A percentile compares a stretch with the other conserved stretches of the same genome.
phyloP scores from a whole-genome alignment of 805 yeast species.

The Pichia gijzeniarum region DNA sequence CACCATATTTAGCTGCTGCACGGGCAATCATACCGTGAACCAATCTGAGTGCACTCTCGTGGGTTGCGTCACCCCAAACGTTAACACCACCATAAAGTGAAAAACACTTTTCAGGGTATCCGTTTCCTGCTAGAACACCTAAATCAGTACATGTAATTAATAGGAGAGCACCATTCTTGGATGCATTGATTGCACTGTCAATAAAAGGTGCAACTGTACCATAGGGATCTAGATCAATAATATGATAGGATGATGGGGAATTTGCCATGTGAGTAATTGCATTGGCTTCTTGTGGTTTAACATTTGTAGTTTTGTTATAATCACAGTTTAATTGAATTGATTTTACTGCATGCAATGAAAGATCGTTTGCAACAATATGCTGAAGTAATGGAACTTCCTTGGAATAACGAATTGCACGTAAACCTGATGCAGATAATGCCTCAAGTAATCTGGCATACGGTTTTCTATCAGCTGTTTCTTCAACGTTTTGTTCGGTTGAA shows the following conservation, averaged over 20 bases:
- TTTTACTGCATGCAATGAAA: constrained; percentile 77
- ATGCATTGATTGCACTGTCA: constrained; percentile 81
- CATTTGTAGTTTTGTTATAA: constrained; percentile 56
- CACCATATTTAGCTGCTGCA: constrained; percentile 86
- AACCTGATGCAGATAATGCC: constrained; percentile 91
- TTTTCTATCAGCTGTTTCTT: constrained; percentile 8
- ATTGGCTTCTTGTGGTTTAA: constrained; percentile 72
- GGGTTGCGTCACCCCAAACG: constrained; percentile 78
- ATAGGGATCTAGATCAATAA: constrained; percentile 92
- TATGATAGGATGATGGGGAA: constrained; percentile 56
- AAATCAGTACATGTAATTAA: constrained; percentile 95
- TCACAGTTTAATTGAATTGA: constrained; percentile 67
- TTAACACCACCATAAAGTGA: constrained; percentile 92
- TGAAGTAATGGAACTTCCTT: constrained; percentile 78
- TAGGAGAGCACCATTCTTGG: constrained; percentile 79
- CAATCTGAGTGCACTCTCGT: constrained; percentile 86
- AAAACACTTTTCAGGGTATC: constrained; percentile 95
- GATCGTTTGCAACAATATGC: constrained; percentile 81
- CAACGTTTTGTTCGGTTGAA: constrained; percentile 5
- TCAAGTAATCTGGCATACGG: constrained; percentile 71
- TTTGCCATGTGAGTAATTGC: constrained; percentile 80
- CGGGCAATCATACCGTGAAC: constrained; percentile 70
- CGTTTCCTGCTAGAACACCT: constrained; percentile 91
- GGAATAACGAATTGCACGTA: constrained; percentile 89
- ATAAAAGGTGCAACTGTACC: constrained; percentile 96